Evolutionary conservation across 2,329 filamentous ascomycete species (phyloP).

Genomic region (Trichophyton simii): DNA sequence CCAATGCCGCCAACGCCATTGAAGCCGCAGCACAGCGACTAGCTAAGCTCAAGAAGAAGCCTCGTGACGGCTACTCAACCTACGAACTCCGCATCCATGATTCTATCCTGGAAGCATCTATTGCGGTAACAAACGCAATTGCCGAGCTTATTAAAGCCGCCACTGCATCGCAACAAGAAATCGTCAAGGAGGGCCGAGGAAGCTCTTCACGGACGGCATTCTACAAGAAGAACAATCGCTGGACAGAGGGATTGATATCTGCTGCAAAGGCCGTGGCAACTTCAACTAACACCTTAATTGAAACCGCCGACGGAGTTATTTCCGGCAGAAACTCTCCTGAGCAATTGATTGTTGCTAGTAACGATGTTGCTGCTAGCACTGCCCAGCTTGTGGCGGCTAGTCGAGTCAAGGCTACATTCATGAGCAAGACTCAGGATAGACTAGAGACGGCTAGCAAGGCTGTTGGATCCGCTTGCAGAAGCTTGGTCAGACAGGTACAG

Average conservation of each 20-base stretch:
- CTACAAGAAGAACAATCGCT: constrained; percentile 99
- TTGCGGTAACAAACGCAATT: constrained; percentile 87
- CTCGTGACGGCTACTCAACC: constrained; percentile 86
- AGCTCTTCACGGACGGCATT: constrained; percentile 81
- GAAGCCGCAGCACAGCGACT: constrained; percentile 81
- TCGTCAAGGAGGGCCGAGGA: constrained; percentile 83
- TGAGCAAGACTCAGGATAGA: constrained; percentile 90
- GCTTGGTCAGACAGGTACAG: constrained; percentile 85
- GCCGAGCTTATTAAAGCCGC: constrained; percentile 90
- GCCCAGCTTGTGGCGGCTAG: constrained; percentile 92
- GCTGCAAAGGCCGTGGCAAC: constrained; percentile 90
- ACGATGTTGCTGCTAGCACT: constrained; percentile 90
- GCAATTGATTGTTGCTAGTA: constrained; percentile 94
- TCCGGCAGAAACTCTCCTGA: constrained; percentile 85
- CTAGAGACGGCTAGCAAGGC: constrained; percentile 87
- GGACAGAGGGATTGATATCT: constrained; percentile 95
- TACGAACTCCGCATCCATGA: constrained; percentile 96
- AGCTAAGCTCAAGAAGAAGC: constrained; percentile 87
- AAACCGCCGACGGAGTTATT: constrained; percentile 93
- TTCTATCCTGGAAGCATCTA: constrained; percentile 81
- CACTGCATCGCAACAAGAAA: constrained; percentile 85
- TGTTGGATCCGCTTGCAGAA: constrained; percentile 76
- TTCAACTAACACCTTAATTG: constrained; percentile 91
- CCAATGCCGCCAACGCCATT: constrained; percentile 88
- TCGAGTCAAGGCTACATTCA: constrained; percentile 93